Conservation (phyloP, 345 rosid genomes). For the Eucalyptus sideroxylon region DNA sequence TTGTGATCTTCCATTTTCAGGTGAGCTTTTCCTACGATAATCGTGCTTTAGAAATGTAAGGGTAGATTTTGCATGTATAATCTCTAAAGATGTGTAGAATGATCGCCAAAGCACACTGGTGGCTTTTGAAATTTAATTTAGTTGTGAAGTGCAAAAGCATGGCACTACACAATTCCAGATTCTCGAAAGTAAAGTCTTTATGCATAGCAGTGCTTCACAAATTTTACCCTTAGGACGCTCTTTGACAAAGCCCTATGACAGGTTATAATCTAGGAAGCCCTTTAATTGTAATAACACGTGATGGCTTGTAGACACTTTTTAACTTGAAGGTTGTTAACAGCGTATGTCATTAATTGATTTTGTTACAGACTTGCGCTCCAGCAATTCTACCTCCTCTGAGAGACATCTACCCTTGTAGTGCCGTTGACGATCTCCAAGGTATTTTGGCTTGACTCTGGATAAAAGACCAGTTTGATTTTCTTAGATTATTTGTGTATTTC, state of each 20-base stretch:
- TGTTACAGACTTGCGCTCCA: constrained; percentile 75
- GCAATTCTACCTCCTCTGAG: constrained; percentile 76
- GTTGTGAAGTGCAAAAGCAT: not conserved
- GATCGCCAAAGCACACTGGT: not conserved
- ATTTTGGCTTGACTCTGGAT: not conserved
- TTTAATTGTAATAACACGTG: not conserved
- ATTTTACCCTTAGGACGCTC: not conserved
- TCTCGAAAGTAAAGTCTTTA: not conserved
- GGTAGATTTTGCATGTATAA: not conserved
- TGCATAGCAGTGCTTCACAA: not conserved
- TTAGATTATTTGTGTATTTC: not conserved
- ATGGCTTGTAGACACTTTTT: not conserved
- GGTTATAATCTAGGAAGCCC: not conserved
- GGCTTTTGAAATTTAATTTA: not conserved
- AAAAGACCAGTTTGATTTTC: not conserved
- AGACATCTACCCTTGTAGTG: constrained; percentile 60
- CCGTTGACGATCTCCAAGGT: constrained; percentile 73
- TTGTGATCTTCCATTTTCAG: constrained; percentile 95
- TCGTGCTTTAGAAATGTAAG: not conserved
- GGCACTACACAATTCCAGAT: not conserved
- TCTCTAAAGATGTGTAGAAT: not conserved
- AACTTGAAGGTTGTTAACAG: not conserved
- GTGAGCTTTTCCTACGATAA: constrained; percentile 5
- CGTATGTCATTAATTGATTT: not conserved
- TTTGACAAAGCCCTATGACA: not conserved